These are phyloP conservation scores for Stagonosporopsis tanaceti DNA, from an alignment of 2,329 filamentous ascomycete genomes.

Conservation along the genomic window DNA sequence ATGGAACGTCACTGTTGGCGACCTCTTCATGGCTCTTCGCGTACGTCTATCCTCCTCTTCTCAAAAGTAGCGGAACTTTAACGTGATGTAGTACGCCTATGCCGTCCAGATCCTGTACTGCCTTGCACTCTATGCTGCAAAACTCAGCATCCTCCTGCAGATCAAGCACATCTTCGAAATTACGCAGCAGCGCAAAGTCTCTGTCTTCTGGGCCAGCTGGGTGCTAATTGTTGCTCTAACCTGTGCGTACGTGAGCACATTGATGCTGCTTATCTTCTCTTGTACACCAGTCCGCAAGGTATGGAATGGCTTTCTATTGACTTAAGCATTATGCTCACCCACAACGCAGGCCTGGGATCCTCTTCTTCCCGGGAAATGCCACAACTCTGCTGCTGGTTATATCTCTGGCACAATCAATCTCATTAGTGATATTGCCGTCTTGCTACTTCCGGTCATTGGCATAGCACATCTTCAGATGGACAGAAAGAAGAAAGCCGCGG, in stretches of 20 bases:
- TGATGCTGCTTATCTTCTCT: slow-evolving; percentile 3
- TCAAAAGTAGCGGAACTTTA: neutral
- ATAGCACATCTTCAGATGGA: slow-evolving; percentile 6
- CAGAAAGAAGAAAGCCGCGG: slow-evolving; percentile 7
- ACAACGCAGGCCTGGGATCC: slow-evolving; percentile 30
- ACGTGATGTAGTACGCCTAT: slow-evolving; percentile 11
- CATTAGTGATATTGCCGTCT: slow-evolving; percentile 26
- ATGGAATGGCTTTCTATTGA: neutral
- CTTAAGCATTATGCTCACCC: slow-evolving; percentile 16
- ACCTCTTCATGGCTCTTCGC: slow-evolving; percentile 7
- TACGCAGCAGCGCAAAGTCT: slow-evolving; percentile 8
- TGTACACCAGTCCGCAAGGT: slow-evolving; percentile 5
- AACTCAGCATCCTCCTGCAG: slow-evolving; percentile 25
- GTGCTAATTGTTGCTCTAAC: slow-evolving; percentile 21
- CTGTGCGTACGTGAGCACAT: slow-evolving; percentile 18
- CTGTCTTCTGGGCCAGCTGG: slow-evolving; percentile 27
- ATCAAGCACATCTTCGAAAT: slow-evolving; percentile 24
- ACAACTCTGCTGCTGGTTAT: slow-evolving; percentile 15
- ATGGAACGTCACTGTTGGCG: slow-evolving; percentile 21
- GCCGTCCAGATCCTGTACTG: slow-evolving; percentile 26
- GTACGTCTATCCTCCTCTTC: neutral
- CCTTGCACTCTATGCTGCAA: slow-evolving; percentile 23
- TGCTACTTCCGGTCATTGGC: slow-evolving; percentile 25
- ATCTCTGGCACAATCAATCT: slow-evolving; percentile 8
- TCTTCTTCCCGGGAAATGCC: slow-evolving; percentile 26